Evolutionary conservation across 148 eudicot genomes (phyloP).

Genomic region (Arbutus unedo): DNA sequence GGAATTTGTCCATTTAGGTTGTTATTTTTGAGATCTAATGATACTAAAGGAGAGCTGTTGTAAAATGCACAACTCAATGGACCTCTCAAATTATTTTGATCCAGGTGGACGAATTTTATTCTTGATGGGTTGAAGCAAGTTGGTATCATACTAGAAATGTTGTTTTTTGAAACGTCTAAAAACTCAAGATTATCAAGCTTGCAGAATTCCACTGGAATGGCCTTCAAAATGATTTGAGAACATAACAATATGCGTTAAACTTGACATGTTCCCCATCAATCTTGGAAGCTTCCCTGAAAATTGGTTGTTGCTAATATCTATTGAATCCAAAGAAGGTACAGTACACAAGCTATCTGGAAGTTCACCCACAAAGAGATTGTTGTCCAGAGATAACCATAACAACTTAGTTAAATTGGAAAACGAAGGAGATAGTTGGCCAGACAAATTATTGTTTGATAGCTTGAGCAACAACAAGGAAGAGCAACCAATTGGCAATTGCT

Average conservation of each 20-base stretch:
- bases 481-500: background rate
- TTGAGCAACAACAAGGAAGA: background rate
- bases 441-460: background rate
- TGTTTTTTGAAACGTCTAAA: constrained; percentile 12
- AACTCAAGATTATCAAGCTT: background rate
- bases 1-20: background rate
- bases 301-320: background rate
- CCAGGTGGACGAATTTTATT: background rate
- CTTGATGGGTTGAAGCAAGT: background rate
- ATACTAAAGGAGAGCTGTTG: constrained; percentile 1
- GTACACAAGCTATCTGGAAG: background rate
- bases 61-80: background rate
- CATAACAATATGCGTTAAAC: background rate
- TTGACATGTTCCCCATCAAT: background rate
- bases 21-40: constrained; percentile 4
- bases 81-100: background rate
- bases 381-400: no score
- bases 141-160: background rate
- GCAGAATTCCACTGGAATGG: constrained; percentile 10
- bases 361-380: background rate
- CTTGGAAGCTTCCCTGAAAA: background rate
- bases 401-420: background rate
- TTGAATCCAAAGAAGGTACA: background rate
- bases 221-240: background rate
- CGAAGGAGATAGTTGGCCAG: background rate